Percentiles rank a stretch among this genome's conserved stretches.
phyloP scores from a whole-genome alignment of 1,139 yeast species.

The Nakaseomyces kungkrabaensis region DNA sequence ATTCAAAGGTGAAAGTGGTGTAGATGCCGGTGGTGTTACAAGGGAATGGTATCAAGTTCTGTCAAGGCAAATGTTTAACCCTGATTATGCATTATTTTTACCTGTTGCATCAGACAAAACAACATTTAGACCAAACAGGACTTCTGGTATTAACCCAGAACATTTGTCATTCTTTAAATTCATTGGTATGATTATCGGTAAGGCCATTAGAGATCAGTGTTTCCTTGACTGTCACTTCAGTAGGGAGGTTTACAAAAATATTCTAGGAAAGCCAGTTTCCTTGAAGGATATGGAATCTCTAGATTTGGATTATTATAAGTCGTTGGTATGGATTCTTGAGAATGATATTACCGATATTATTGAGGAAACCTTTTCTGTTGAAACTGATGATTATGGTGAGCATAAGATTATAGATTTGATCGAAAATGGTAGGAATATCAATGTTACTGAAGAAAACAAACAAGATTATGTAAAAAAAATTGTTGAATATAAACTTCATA shows the following conservation, averaged over 20 bases:
- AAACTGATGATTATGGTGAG: conserved; percentile 90
- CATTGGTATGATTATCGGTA: conserved; percentile 89
- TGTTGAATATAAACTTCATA: conserved; percentile 77
- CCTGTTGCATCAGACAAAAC: conserved; percentile 91
- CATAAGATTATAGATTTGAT: conserved; percentile 69
- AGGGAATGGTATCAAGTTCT: conserved; percentile 96
- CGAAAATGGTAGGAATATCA: conserved; percentile 71
- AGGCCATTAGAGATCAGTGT: conserved; percentile 82
- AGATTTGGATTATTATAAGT: conserved; percentile 86
- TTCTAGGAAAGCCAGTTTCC: conserved; percentile 72
- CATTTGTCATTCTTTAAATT: conserved; percentile 89
- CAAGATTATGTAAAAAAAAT: conserved; percentile 78
- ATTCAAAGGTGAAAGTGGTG: conserved; percentile 91
- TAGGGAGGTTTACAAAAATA: conserved; percentile 84
- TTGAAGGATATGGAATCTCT: conserved; percentile 91
- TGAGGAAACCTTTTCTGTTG: conserved; percentile 92
- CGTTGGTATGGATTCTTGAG: conserved; percentile 91
- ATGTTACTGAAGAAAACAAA: conserved; percentile 87
- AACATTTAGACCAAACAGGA: conserved; percentile 91
- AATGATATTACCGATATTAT: conserved; percentile 94
- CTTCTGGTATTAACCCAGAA: conserved; percentile 88
- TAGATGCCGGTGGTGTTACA: conserved; percentile 97
- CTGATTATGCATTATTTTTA: conserved; percentile 85
- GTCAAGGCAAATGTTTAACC: conserved; percentile 91
- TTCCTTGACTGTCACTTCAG: conserved; percentile 92